These are phyloP conservation scores for Blakeslea trispora DNA, from an alignment of 371 early-diverging fungal genomes.

Conservation along the genomic window DNA sequence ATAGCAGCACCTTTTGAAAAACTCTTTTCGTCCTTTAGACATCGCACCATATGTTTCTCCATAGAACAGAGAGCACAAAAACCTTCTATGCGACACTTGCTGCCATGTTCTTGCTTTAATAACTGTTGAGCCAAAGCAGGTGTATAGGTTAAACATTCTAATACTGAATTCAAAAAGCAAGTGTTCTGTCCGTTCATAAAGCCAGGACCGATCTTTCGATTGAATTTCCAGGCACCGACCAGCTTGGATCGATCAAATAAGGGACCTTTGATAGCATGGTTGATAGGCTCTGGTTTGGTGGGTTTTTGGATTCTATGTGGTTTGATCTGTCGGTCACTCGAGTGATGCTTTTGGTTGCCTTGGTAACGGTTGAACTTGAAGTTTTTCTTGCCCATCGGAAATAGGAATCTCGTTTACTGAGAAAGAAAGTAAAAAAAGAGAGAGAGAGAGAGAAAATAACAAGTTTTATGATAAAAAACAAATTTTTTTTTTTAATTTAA, in stretches of 20 bases:
- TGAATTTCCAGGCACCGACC: slow-evolving; percentile 52
- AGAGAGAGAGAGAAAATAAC: no score
- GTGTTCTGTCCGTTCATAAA: slow-evolving; percentile 92
- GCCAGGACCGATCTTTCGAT: slow-evolving; percentile 73
- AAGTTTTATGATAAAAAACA: no score
- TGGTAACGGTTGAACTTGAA: not conserved
- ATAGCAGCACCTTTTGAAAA: slow-evolving; percentile 49
- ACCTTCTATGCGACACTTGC: slow-evolving; percentile 43
- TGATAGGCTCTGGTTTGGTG: slow-evolving; percentile 1
- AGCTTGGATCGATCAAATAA: slow-evolving; percentile 24
- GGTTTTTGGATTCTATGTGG: not conserved
- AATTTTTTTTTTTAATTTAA: no score
- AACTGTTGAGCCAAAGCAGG: slow-evolving; percentile 81
- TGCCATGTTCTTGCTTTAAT: slow-evolving; percentile 55
- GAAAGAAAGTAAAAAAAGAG: not conserved
- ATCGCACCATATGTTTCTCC: slow-evolving; percentile 53
- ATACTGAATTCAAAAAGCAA: slow-evolving; percentile 92
- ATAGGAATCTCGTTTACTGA: not conserved
- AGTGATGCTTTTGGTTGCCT: not conserved
- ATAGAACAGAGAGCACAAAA: slow-evolving; percentile 69
- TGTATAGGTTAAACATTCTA: slow-evolving; percentile 93
- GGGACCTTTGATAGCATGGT: slow-evolving; percentile 9
- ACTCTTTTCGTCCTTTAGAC: slow-evolving; percentile 46
- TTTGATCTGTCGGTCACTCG: not conserved
- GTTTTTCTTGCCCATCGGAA: not conserved